A percentile compares a stretch with the other conserved stretches of the same genome.
Evolutionary conservation across 257 asterid genomes (phyloP).

Genomic region (Solanum sitiens): DNA sequence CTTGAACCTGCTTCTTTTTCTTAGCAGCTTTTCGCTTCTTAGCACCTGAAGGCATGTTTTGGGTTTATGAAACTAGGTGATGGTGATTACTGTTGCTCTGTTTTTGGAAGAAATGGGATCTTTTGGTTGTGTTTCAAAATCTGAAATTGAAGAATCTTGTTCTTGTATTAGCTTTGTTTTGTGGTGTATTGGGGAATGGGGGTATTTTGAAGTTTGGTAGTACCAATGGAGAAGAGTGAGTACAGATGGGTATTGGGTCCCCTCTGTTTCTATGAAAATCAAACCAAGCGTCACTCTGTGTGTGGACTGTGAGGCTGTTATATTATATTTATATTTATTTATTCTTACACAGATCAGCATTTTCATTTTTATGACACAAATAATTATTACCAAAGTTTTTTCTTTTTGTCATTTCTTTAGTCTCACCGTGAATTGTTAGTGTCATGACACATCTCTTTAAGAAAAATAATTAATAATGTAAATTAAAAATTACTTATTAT

Average conservation of each 20-base stretch:
- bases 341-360: neutral
- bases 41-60: conserved; percentile 35
- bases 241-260: neutral
- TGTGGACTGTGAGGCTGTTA: neutral
- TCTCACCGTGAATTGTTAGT: no score
- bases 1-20: conserved; percentile 37
- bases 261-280: neutral
- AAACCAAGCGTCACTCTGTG: neutral
- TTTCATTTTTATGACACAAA: neutral
- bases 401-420: neutral
- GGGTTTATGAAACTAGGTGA: neutral
- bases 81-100: neutral
- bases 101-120: neutral
- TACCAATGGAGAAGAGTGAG: neutral
- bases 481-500: no score
- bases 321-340: neutral
- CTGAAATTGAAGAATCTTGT: neutral
- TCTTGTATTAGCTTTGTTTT: neutral
- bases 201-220: neutral
- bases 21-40: conserved; percentile 22
- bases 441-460: no score
- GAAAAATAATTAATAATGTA: no score
- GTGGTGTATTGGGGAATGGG: neutral
- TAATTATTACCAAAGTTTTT: neutral
- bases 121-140: neutral